Evolutionary conservation across 805 yeast genomes (phyloP).

Genomic region (Wickerhamomyces xylosicus): DNA sequence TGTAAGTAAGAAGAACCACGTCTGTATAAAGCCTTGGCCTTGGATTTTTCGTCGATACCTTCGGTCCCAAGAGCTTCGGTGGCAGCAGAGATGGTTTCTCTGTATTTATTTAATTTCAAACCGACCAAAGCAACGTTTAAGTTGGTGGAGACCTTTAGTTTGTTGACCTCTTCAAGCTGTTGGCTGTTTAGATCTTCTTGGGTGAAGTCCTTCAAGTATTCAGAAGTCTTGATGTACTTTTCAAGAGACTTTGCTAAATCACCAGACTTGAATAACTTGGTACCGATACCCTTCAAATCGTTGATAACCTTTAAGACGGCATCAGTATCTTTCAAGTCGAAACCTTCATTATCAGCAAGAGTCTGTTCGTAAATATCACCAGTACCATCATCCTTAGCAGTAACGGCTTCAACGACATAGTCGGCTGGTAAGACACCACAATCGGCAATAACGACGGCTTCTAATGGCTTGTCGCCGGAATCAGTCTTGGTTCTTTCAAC

Average conservation of each 20-base stretch:
- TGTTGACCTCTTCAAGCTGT: constrained; percentile 36
- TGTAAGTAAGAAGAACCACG: constrained; percentile 66
- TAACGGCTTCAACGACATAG: constrained; percentile 33
- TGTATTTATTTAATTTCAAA: constrained; percentile 47
- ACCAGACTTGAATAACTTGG: constrained; percentile 59
- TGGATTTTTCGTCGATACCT: constrained; percentile 44
- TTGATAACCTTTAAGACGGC: constrained; percentile 58
- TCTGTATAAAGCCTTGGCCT: constrained; percentile 81
- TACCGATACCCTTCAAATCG: constrained; percentile 67
- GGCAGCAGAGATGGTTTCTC: constrained; percentile 47
- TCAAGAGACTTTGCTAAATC: constrained; percentile 43
- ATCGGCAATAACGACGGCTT: constrained; percentile 60
- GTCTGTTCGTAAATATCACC: constrained; percentile 78
- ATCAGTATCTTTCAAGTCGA: constrained; percentile 46
- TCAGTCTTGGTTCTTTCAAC: constrained; percentile 66
- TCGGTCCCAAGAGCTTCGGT: constrained; percentile 57
- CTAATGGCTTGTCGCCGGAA: constrained; percentile 57
- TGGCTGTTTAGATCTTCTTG: constrained; percentile 59
- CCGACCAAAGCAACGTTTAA: constrained; percentile 71
- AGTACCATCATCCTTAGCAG: constrained; percentile 57
- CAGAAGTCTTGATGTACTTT: constrained; percentile 67
- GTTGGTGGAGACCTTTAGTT: constrained; percentile 51
- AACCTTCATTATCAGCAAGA: constrained; percentile 61
- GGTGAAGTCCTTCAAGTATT: constrained; percentile 59
- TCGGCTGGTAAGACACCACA: constrained; percentile 71